These are phyloP conservation scores for Botrytis fragariae DNA, from an alignment of 2,329 filamentous ascomycete genomes.

Conservation along the genomic window DNA sequence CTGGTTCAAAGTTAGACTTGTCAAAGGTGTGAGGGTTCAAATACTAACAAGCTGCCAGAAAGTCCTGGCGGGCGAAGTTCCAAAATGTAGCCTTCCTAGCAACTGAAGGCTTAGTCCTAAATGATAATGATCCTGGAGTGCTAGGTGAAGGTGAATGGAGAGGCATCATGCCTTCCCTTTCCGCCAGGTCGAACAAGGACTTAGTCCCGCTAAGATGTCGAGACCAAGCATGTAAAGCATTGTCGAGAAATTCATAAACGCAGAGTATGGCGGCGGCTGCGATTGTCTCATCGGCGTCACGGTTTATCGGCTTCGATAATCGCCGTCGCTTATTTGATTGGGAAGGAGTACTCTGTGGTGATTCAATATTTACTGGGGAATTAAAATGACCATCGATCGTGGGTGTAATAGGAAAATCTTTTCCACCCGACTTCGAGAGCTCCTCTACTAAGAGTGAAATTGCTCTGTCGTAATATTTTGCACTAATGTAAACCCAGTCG, in stretches of 20 bases:
- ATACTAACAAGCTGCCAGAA: conserved; percentile 57
- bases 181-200: conserved; percentile 55
- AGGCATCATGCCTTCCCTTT: conserved; percentile 48
- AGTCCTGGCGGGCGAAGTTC: conserved; percentile 66
- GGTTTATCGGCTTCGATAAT: conserved; percentile 41
- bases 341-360: conserved; percentile 32
- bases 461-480: conserved; percentile 59
- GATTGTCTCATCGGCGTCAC: conserved; percentile 57
- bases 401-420: conserved; percentile 33
- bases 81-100: conserved; percentile 61
- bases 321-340: conserved; percentile 42
- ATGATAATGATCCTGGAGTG: conserved; percentile 35
- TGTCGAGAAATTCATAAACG: conserved; percentile 66
- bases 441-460: conserved; percentile 48
- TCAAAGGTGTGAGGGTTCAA: neutral
- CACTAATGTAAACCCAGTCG: conserved; percentile 59
- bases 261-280: conserved; percentile 65
- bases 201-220: conserved; percentile 65
- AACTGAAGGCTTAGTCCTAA: conserved; percentile 46
- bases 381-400: conserved; percentile 36
- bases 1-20: conserved; percentile 31
- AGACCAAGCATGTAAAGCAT: conserved; percentile 60
- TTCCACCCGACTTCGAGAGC: conserved; percentile 36
- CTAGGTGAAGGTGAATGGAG: conserved; percentile 44
- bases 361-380: conserved; percentile 31